These are phyloP conservation scores for Fusarium clavum DNA, from an alignment of 2,329 filamentous ascomycete genomes.

Conservation along the genomic window DNA sequence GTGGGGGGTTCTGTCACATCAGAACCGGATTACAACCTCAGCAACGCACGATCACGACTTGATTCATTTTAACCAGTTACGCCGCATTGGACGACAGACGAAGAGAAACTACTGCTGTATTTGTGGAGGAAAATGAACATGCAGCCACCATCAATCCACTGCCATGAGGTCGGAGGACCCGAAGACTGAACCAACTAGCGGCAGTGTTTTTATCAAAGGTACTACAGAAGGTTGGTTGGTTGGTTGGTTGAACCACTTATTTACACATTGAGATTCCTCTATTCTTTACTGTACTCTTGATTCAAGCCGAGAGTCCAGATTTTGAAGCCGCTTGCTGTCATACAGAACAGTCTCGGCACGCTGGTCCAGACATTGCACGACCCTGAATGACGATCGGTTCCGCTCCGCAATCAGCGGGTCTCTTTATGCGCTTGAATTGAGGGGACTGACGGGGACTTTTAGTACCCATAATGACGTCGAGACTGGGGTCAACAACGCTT, in stretches of 20 bases:
- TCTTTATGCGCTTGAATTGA: conserved; percentile 32
- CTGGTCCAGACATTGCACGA: conserved; percentile 26
- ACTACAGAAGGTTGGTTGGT: neutral
- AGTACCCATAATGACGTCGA: conserved; percentile 45
- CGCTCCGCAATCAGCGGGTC: conserved; percentile 38
- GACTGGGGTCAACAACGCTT: conserved; percentile 13
- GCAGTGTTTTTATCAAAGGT: neutral
- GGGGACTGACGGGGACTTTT: conserved; percentile 5
- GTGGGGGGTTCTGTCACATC: conserved; percentile 1
- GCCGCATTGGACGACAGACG: neutral
- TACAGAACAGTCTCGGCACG: conserved; percentile 10
- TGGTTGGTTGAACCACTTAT: neutral
- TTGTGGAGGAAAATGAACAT: neutral
- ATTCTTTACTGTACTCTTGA: neutral
- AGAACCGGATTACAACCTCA: neutral
- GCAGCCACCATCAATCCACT: conserved; percentile 18
- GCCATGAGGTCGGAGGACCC: conserved; percentile 36
- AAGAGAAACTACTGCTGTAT: neutral
- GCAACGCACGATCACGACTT: neutral
- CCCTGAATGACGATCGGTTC: conserved; percentile 42
- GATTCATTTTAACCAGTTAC: neutral
- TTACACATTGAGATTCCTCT: neutral
- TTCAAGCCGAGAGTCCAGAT: neutral
- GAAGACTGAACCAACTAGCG: conserved; percentile 21
- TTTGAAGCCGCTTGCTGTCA: neutral